Base-by-base conservation (phyloP, 768 basidiomycete species). In the Stropharia rugosoannulata region DNA sequence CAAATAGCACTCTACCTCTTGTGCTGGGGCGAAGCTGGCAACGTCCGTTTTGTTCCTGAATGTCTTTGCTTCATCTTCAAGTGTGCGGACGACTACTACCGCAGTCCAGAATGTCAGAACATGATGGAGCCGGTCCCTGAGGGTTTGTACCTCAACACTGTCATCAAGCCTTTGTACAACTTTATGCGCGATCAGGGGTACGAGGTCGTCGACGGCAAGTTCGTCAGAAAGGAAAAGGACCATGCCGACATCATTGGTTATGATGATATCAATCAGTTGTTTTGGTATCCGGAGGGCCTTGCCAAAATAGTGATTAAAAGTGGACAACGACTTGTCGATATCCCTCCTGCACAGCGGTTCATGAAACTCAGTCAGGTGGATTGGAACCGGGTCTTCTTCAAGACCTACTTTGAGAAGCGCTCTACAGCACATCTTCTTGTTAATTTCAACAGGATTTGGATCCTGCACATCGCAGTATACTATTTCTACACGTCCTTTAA, bases 381-480 rank as follows among this genome's bases (percentile, higher is more conserved):
- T 51, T 99, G 97, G 97, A 86, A 84, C 66, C 82, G 84, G 48
- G 93, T 93, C 41, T 98, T 98, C 76, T 98, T 98, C 85, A 99
- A 99, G 79, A 99, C 97, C 5, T 99, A 96, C 74, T 93, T 85
- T 62, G 97, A 99, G 75, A 95, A 95, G 68, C 93, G 97, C 18
- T 97, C 96, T 40, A 81, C 80, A 56, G 86, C 89, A 12, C 97
- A 99, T 73, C 83, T 98, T 37, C 82, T 98, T 60, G 94, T 98
- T 80, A 98, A 99, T 75, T 99, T 99, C 78, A 99, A 99, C 73
- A 93, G 97, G 39, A 82, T 99, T 67, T 99, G 97, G 97, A 93
- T 99, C 64, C 79, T 96, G 54, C 97, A 99, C 68, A 79, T 99
- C 56, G 82, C 95, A 7, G 73, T 96, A 50, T 98, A 86, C 77